Conservation (phyloP, 768 basidiomycete species). For the Pulveroboletus ravenelii region DNA sequence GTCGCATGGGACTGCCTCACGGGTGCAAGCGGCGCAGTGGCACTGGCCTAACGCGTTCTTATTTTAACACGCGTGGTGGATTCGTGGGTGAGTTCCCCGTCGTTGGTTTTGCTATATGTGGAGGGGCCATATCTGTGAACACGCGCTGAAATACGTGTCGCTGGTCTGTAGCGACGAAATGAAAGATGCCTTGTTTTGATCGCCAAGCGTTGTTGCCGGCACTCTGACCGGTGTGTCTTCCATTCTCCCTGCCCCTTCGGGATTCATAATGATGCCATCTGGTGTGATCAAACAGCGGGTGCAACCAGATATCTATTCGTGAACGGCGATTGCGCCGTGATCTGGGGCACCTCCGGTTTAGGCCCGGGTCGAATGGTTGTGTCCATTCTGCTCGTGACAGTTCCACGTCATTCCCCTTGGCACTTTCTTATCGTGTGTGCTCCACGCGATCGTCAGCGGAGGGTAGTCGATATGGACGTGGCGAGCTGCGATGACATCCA, state of each 20-base stretch:
- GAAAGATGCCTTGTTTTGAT: slow-evolving; percentile 23
- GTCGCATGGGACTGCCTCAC: not conserved
- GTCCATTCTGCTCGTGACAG: slow-evolving; percentile 10
- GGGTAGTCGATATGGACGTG: slow-evolving; percentile 14
- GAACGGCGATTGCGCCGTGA: slow-evolving; percentile 15
- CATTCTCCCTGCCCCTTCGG: slow-evolving; percentile 21
- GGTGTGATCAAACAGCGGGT: slow-evolving; percentile 18
- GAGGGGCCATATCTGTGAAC: slow-evolving; percentile 8
- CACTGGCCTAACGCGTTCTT: too few species aligned
- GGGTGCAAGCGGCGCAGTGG: too few species aligned
- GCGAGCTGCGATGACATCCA: slow-evolving; percentile 3
- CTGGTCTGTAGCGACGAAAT: slow-evolving; percentile 6
- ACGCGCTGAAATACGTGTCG: slow-evolving; percentile 20
- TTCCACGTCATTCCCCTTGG: slow-evolving; percentile 18
- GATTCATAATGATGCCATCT: slow-evolving; percentile 17
- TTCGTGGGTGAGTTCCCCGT: slow-evolving; percentile 19
- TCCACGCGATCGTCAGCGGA: slow-evolving; percentile 9
- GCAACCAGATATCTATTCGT: slow-evolving; percentile 9
- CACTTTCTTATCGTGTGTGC: slow-evolving; percentile 9
- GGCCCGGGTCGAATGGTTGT: slow-evolving; percentile 14
- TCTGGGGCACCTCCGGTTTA: slow-evolving; percentile 9
- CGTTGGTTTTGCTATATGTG: slow-evolving; percentile 13
- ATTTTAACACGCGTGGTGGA: too few species aligned
- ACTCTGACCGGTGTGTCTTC: slow-evolving; percentile 15
- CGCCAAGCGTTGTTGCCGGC: slow-evolving; percentile 11